Percentiles rank a stretch among this genome's conserved stretches.
Evolutionary conservation across 805 yeast genomes (phyloP).

Genomic region (Cyberlindnera euphorbiae): DNA sequence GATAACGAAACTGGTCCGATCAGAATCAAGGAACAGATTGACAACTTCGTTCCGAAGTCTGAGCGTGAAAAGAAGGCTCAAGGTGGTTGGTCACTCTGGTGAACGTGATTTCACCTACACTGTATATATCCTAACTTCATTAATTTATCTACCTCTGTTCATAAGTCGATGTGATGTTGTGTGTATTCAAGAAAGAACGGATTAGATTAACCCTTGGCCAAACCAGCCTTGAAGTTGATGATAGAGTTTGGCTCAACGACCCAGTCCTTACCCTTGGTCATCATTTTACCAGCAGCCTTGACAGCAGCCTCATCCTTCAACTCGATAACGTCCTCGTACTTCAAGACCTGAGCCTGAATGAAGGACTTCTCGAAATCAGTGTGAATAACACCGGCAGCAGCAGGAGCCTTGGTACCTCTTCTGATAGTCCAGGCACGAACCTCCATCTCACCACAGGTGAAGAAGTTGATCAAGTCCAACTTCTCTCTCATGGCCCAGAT

Average conservation of each 20-base stretch:
- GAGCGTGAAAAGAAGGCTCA: slow-evolving; percentile 61
- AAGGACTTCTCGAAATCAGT: slow-evolving; percentile 93
- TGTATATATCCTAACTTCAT: background rate
- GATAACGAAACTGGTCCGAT: slow-evolving; percentile 73
- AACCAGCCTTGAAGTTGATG: slow-evolving; percentile 89
- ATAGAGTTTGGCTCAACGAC: slow-evolving; percentile 94
- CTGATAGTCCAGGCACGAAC: slow-evolving; percentile 98
- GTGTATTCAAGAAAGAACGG: slow-evolving; percentile 1
- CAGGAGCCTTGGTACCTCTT: slow-evolving; percentile 91
- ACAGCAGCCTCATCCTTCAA: slow-evolving; percentile 76
- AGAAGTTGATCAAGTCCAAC: slow-evolving; percentile 84
- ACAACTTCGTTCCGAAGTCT: slow-evolving; percentile 66
- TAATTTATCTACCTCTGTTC: background rate
- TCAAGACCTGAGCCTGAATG: slow-evolving; percentile 89
- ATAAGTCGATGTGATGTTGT: background rate
- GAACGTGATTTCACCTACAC: no score
- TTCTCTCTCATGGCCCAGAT: slow-evolving; percentile 83
- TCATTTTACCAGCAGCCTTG: slow-evolving; percentile 83
- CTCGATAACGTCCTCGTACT: slow-evolving; percentile 74
- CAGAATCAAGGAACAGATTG: slow-evolving; percentile 71
- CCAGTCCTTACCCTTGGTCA: slow-evolving; percentile 91
- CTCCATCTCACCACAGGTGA: slow-evolving; percentile 94
- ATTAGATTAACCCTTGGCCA: slow-evolving; percentile 50
- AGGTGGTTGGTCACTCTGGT: slow-evolving; percentile 41
- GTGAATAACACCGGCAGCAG: slow-evolving; percentile 98